phyloP scores from a whole-genome alignment of 1,139 yeast genomes.

The Groenewaldozyma auringiensis region DNA sequence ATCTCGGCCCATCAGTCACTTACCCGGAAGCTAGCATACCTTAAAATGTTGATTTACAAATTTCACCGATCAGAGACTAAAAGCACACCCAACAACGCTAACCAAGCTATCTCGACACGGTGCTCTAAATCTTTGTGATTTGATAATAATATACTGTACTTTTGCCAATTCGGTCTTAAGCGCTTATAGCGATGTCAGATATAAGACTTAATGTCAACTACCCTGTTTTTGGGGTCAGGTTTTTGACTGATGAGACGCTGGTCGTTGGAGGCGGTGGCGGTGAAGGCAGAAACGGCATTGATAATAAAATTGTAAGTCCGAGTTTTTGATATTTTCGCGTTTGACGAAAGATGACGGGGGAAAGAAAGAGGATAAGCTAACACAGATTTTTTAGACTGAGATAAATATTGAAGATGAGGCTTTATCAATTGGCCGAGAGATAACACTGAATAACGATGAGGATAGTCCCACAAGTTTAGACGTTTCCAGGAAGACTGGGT shows the following conservation, averaged over 20 bases:
- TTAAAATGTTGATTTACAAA: no score
- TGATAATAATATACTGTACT: no score
- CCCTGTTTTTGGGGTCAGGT: constrained; percentile 76
- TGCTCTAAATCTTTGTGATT: no score
- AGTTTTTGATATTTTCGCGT: background rate
- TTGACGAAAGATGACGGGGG: background rate
- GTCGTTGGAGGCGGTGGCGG: constrained; percentile 94
- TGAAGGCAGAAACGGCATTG: constrained; percentile 80
- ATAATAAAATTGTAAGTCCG: constrained; percentile 52
- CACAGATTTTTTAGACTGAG: constrained; percentile 7
- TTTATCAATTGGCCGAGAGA: constrained; percentile 16
- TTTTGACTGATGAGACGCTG: constrained; percentile 52
- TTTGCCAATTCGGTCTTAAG: no score
- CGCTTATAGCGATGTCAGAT: background rate
- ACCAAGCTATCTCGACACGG: no score
- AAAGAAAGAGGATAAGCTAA: background rate
- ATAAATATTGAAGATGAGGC: constrained; percentile 13
- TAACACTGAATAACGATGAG: constrained; percentile 20
- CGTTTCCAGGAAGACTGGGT: constrained; percentile 25
- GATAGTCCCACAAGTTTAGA: constrained; percentile 32
- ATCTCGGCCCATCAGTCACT: no score
- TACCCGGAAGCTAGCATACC: no score
- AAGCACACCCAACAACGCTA: no score
- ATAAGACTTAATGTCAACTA: constrained; percentile 48
- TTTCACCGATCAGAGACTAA: no score